Conservation (phyloP, 23 red algal species). For the Cyanidium caldarium region DNA sequence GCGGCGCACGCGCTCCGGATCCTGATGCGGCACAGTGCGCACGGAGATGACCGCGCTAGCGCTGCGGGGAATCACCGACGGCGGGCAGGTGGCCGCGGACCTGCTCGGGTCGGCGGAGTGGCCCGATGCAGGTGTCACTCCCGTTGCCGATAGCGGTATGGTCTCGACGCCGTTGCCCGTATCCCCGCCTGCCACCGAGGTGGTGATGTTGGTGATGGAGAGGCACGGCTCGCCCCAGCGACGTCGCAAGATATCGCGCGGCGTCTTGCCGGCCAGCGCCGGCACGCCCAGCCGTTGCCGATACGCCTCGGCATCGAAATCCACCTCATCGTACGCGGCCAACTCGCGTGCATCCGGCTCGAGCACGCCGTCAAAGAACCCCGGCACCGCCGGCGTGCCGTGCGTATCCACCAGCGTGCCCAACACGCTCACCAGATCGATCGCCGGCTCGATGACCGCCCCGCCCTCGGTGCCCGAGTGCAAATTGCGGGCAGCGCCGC, state of each 20-base stretch:
- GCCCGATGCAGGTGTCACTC: neutral
- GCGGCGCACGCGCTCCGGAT: slow-evolving; percentile 34
- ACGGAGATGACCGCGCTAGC: slow-evolving; percentile 42
- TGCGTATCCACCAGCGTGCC: slow-evolving; percentile 33
- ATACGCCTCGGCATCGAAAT: slow-evolving; percentile 32
- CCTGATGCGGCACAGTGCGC: slow-evolving; percentile 83
- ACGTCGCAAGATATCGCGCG: slow-evolving; percentile 21
- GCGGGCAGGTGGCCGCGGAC: slow-evolving; percentile 7
- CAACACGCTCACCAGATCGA: slow-evolving; percentile 40
- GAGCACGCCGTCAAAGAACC: slow-evolving; percentile 51
- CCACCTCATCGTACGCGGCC: slow-evolving; percentile 10
- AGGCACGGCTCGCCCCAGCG: slow-evolving; percentile 36
- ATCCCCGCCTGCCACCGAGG: slow-evolving; percentile 4
- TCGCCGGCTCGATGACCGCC: slow-evolving; percentile 58
- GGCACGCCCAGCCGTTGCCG: slow-evolving; percentile 20
- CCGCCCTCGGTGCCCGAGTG: slow-evolving; percentile 82
- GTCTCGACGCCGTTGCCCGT: neutral
- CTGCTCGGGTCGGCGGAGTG: neutral
- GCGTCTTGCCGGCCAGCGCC: slow-evolving; percentile 20
- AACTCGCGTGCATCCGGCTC: slow-evolving; percentile 17
- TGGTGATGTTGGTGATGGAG: slow-evolving; percentile 39
- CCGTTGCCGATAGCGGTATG: neutral
- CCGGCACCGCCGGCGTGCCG: slow-evolving; percentile 35
- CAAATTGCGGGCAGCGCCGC: slow-evolving; percentile 44
- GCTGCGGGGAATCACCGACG: slow-evolving; percentile 35